Conservation (phyloP, 2,329 filamentous ascomycete species). For the Cercospora sesami region DNA sequence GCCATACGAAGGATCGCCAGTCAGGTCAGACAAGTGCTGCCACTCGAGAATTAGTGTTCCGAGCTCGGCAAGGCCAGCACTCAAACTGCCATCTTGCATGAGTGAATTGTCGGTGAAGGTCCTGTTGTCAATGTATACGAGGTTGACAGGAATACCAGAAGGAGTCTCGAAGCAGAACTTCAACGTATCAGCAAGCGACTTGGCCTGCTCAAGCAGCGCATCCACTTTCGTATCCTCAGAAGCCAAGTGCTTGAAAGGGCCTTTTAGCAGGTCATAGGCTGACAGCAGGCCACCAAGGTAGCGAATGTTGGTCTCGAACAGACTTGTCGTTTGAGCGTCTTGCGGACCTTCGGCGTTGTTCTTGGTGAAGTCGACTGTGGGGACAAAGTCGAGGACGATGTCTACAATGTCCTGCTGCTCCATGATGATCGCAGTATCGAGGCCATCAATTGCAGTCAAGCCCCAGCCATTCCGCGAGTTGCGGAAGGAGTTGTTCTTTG, state of each 20-base stretch:
- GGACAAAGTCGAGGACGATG: slow-evolving; percentile 69
- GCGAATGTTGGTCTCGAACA: slow-evolving; percentile 90
- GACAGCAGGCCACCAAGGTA: slow-evolving; percentile 81
- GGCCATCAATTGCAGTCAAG: slow-evolving; percentile 75
- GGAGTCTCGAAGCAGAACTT: slow-evolving; percentile 77
- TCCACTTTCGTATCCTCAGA: slow-evolving; percentile 50
- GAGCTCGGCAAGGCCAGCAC: slow-evolving; percentile 72
- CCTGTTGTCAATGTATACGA: slow-evolving; percentile 58
- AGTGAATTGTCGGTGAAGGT: slow-evolving; percentile 26
- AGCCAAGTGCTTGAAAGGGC: slow-evolving; percentile 51
- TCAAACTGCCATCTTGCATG: slow-evolving; percentile 49
- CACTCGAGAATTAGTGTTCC: slow-evolving; percentile 82
- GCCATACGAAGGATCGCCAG: slow-evolving; percentile 66
- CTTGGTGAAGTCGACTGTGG: slow-evolving; percentile 67
- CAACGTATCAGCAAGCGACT: slow-evolving; percentile 68
- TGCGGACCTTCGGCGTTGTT: slow-evolving; percentile 39
- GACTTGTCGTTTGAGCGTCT: slow-evolving; percentile 46
- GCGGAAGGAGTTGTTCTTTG: slow-evolving; percentile 62
- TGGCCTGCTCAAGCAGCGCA: slow-evolving; percentile 65
- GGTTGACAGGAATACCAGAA: slow-evolving; percentile 72
- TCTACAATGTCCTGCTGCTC: slow-evolving; percentile 65
- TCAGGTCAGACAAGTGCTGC: slow-evolving; percentile 75
- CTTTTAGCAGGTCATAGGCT: slow-evolving; percentile 71
- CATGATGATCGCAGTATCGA: slow-evolving; percentile 80
- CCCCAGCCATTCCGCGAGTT: slow-evolving; percentile 84